Base-by-base conservation (phyloP, 495 filamentous ascomycete genomes). In the Cenococcum geophilum region DNA sequence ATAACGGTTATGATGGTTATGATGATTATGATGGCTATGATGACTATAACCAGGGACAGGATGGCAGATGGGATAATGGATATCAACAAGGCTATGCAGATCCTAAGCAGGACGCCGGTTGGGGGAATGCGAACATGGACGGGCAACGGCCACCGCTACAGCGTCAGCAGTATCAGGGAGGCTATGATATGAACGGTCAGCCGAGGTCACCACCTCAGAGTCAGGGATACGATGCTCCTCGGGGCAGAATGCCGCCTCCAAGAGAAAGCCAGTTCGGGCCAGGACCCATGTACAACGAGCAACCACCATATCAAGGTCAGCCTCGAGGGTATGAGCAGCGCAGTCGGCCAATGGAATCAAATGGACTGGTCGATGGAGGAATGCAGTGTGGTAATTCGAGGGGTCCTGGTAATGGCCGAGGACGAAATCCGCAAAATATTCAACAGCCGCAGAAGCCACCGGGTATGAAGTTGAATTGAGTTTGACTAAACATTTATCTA, bases 141-240 rank as follows among this genome's bases (percentile, higher is more conserved):
- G 53, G 37, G 6, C 56, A 58, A 23, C 36, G 37, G 23, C 25
- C 53, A n/a, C 53, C 58, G 40, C 57, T 36, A 53, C 78, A 82
- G 64, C 76, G 72, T 0, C 77, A 77, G 16, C 80, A 79, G 51
- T 76, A 84, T 64, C 78, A 79, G 60, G 77, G 51, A n/a, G 55
- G 45, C 16, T 59, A 65, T 49, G 55, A 61, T 25, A 58, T 18
- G 52, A 62, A 62, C 40, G 58, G 58, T 32, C 62, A 62, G 32
- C 55, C 57, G 55, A 55, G 59, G 49, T 34, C 32, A 5, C 37
- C 55, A 34, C 54, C 25, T n/a, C 53, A 56, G 25, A n/a, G 37
- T 23, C 54, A 36, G 34, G 49, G 21, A 16, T 52, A 52, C 23
- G 73, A 74, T 18, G 73, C 65, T 45, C 62, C 57, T 52, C 66